Evolutionary conservation across 106 monocot genomes (phyloP), one percentile per base, ranked within the genome.

Genomic region (Acanthochlamys bracteata): DNA sequence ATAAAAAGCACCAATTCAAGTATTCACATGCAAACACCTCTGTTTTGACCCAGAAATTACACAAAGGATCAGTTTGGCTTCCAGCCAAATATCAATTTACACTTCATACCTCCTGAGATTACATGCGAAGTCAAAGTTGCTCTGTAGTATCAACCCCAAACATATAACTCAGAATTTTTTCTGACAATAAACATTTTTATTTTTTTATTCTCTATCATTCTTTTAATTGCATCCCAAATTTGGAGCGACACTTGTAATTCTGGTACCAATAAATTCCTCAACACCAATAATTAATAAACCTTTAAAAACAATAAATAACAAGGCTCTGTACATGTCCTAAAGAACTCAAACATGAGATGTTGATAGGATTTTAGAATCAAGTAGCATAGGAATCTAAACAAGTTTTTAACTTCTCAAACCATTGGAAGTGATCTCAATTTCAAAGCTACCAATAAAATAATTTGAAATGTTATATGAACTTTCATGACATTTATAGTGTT

Each of bases 111-210:
- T 49, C 49, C 12, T 49, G 9, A 49, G 49, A 17, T 49, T 12
- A 55, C 4, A 19, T 17, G 55, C 3, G 10, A 20, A 20, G 20
- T 20, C 19, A 55, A 20, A 55, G 20, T 19, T 21, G n/a, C 20
- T 15, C 59, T 25, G 21, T 82, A 86, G 7, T 17, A 4, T 14
- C 17, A 17, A 17, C 75, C 82, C 82, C 73, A 83, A 61, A 84
- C 63, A 61, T n/a, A 91, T 88, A 59, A 88, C 78, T 91, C 96
- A 98, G 59, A 98, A 98, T 85, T 91, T 70, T 98, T 98, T 56
- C 75, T 79, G 78, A 82, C 91, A 59, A 98, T 73, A 42, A 98
- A 68, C 59, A 69, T 55, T 67, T 73, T 60, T 71, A 66, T 80
- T 27, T 88, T 79, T 76, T 88, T 85, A 61, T 85, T 83, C 77